Evolutionary conservation across 2,329 filamentous ascomycete genomes (phyloP).

Genomic region (Phaeosphaeriaceae sp.): DNA sequence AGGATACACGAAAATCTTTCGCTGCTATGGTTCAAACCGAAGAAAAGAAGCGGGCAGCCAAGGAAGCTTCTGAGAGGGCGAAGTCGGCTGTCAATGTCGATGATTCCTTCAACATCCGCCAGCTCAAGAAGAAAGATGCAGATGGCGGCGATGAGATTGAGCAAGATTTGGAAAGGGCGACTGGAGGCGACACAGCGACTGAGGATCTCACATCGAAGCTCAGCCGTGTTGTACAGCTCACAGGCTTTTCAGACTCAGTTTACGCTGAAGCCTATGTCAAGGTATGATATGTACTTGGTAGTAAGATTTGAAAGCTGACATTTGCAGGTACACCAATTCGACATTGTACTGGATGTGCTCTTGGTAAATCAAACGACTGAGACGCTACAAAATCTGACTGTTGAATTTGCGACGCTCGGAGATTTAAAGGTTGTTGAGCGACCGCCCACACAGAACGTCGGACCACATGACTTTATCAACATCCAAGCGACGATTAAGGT

Average conservation of each 20-base stretch:
- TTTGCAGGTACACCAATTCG: conserved; percentile 80
- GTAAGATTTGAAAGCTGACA: conserved; percentile 12
- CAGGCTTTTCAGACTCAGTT: conserved; percentile 96
- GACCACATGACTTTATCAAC: conserved; percentile 95
- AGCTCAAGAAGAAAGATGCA: conserved; percentile 83
- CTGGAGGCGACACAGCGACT: conserved; percentile 81
- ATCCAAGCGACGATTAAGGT: conserved; percentile 99
- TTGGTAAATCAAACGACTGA: conserved; percentile 97
- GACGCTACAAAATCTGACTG: conserved; percentile 93
- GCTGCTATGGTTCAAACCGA: conserved; percentile 95
- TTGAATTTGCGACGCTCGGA: conserved; percentile 97
- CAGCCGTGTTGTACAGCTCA: conserved; percentile 94
- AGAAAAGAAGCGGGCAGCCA: conserved; percentile 96
- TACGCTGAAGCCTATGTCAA: conserved; percentile 99
- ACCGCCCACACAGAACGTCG: conserved; percentile 94
- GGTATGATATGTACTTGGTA: conserved; percentile 46
- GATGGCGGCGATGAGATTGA: conserved; percentile 87
- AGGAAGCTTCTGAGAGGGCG: conserved; percentile 89
- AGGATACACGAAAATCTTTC: conserved; percentile 96
- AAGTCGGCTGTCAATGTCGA: conserved; percentile 96
- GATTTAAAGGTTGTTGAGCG: conserved; percentile 98
- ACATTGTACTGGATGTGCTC: conserved; percentile 95
- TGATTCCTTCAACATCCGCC: conserved; percentile 89
- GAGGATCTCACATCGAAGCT: conserved; percentile 94
- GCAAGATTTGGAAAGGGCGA: conserved; percentile 89